A percentile compares a stretch with the other conserved stretches of the same genome.
Evolutionary conservation across 2,329 filamentous ascomycete species (phyloP).

Genomic region (Arachnopeziza araneosa): DNA sequence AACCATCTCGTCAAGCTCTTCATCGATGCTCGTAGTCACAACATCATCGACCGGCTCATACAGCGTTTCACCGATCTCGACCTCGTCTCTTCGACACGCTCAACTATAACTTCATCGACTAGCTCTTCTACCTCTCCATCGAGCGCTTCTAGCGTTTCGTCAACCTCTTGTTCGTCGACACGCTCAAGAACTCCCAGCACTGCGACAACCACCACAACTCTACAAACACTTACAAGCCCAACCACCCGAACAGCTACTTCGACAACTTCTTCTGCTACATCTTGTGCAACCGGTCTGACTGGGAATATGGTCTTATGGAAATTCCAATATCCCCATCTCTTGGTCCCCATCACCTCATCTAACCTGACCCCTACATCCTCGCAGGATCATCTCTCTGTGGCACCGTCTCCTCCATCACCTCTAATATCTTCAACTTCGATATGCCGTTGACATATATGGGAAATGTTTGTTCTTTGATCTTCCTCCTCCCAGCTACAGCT

Average conservation of each 20-base stretch:
- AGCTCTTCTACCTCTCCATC: not conserved
- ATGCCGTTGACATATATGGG: constrained; percentile 48
- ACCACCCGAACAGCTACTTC: not conserved
- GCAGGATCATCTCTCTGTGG: constrained; percentile 51
- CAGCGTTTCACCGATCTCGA: not conserved
- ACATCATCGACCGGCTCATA: not conserved
- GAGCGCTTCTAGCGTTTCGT: not conserved
- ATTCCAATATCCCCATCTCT: constrained; percentile 56
- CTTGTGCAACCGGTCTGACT: constrained; percentile 11
- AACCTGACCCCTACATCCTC: constrained; percentile 44
- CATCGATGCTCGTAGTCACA: not conserved
- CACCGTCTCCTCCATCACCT: constrained; percentile 45
- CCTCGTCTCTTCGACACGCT: not conserved
- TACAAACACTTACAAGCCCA: not conserved
- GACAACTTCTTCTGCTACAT: not conserved
- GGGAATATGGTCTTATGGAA: constrained; percentile 37
- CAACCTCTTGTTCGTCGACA: not conserved
- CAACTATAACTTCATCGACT: not conserved
- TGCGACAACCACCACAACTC: not conserved
- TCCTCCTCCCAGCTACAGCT: constrained; percentile 54
- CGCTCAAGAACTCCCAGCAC: not conserved
- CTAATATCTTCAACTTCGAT: constrained; percentile 65
- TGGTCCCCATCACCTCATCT: constrained; percentile 52
- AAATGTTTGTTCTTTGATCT: constrained; percentile 57
- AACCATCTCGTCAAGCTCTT: not conserved